Evolutionary conservation across 2,329 filamentous ascomycete species (phyloP), one percentile per base, ranked within the genome.

Genomic region (Microcyclospora pomicola): DNA sequence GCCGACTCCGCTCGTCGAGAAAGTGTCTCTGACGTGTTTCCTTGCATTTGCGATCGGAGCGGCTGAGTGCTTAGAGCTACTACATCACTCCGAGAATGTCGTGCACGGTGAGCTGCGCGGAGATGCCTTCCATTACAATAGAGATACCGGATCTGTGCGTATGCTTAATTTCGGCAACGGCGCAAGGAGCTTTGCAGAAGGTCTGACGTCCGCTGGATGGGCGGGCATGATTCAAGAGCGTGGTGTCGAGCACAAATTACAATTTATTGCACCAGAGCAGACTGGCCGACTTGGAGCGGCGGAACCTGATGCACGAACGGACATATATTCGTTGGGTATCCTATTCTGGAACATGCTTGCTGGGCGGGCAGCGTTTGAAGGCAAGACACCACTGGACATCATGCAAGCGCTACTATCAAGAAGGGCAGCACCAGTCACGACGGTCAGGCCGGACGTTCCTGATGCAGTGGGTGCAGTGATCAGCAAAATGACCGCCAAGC

Each of bases 181-280:
- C 2, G 69, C 86, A 33, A 72, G 85, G 37, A 83, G 85, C 0
- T 95, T 95, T 48, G 88, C 95, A 59, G 84, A 94, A 61, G 84
- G 87, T 4, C 67, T 96, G 33, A 72, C 68, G 6, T 88, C 83
- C 51, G 80, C 82, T 14, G 86, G 86, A 27, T 96, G 88, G 88
- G 82, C 80, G 9, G 73, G 73, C 1, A 63, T 95, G 9, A 88
- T 83, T 10, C 80, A 81, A 42, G 83, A 95, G 56, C 63, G 86
- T 6, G 87, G 87, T 2, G 83, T 86, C 31, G 86, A 85, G 61
- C 80, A 87, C 54, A 94, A 93, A 60, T 67, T 96, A 14, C 76
- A 87, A 36, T 95, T 85, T 55, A 92, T 95, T 55, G 88, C 86
- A 34, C 87, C 88, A 0, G 88, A 96, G 56, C 88, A 95, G 64